Conservation (phyloP, 768 basidiomycete genomes). For the Exsudoporus frostii region DNA sequence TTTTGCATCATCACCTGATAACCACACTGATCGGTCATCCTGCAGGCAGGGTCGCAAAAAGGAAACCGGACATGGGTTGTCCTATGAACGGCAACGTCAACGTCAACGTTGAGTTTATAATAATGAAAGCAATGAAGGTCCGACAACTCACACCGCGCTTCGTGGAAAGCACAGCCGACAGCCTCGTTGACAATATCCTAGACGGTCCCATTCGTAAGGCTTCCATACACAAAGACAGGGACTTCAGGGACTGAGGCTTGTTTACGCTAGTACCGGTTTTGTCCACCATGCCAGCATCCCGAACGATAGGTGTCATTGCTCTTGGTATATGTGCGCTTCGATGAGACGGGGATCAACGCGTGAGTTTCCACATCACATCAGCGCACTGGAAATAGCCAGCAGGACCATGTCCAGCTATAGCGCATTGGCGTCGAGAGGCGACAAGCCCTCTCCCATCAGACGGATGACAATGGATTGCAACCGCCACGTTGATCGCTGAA, state of each 20-base stretch:
- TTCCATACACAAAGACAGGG: constrained; percentile 17
- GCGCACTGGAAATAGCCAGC: constrained; percentile 15
- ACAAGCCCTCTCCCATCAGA: constrained; percentile 1
- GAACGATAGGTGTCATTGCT: constrained; percentile 10
- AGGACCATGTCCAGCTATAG: constrained; percentile 10
- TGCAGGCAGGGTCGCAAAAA: constrained; percentile 25
- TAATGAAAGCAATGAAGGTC: constrained; percentile 12
- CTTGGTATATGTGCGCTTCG: constrained; percentile 18
- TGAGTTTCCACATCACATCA: constrained; percentile 18
- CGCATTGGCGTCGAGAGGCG: constrained; percentile 12
- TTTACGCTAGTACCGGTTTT: constrained; percentile 20
- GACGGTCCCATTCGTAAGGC: constrained; percentile 8
- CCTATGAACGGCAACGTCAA: constrained; percentile 19
- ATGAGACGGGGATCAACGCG: constrained; percentile 25
- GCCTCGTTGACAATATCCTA: constrained; percentile 17
- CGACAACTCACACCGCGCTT: constrained; percentile 13
- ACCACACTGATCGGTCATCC: constrained; percentile 21
- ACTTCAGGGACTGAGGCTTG: constrained; percentile 23
- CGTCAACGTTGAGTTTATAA: constrained; percentile 21
- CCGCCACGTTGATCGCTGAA: constrained; percentile 4
- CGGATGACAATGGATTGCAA: neutral
- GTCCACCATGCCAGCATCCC: constrained; percentile 29
- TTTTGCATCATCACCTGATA: constrained; percentile 19
- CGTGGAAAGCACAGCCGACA: constrained; percentile 25
- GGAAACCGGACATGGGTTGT: constrained; percentile 15